phyloP scores from a whole-genome alignment of 257 asterid genomes.

The Scutellaria galericulata region DNA sequence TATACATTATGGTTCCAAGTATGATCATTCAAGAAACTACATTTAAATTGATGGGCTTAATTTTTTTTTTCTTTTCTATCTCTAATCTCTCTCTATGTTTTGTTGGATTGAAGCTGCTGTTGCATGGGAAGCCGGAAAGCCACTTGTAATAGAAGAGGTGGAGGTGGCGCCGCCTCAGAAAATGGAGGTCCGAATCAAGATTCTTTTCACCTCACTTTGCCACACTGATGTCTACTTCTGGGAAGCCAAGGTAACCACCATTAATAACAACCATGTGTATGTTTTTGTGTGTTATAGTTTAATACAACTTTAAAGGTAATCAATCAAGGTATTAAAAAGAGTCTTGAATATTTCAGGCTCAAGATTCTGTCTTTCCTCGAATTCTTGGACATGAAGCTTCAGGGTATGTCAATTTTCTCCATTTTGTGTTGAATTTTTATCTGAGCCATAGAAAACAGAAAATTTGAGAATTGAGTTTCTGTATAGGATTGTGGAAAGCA shows the following conservation, averaged over 20 bases:
- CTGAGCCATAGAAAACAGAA: background rate
- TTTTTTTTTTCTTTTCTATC: no score
- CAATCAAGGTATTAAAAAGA: background rate
- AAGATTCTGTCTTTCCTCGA: slow-evolving; percentile 66
- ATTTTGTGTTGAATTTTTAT: background rate
- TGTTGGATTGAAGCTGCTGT: slow-evolving; percentile 50
- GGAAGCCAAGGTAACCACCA: slow-evolving; percentile 72
- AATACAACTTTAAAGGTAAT: background rate
- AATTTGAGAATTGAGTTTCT: background rate
- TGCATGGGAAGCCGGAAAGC: slow-evolving; percentile 76
- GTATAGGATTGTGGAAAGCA: slow-evolving; percentile 72
- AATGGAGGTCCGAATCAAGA: slow-evolving; percentile 76
- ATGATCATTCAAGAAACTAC: background rate
- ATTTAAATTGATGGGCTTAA: background rate
- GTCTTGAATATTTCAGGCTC: slow-evolving; percentile 46
- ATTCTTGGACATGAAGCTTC: slow-evolving; percentile 78
- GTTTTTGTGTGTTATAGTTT: background rate
- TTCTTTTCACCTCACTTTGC: slow-evolving; percentile 74
- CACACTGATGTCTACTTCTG: slow-evolving; percentile 80
- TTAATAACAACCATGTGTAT: background rate
- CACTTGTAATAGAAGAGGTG: slow-evolving; percentile 72
- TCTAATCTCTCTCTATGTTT: no score
- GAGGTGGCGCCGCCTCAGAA: slow-evolving; percentile 85
- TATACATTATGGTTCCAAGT: no score
- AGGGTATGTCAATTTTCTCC: slow-evolving; percentile 51